Conservation (phyloP, 768 basidiomycete genomes). For the Lentinula boryana region DNA sequence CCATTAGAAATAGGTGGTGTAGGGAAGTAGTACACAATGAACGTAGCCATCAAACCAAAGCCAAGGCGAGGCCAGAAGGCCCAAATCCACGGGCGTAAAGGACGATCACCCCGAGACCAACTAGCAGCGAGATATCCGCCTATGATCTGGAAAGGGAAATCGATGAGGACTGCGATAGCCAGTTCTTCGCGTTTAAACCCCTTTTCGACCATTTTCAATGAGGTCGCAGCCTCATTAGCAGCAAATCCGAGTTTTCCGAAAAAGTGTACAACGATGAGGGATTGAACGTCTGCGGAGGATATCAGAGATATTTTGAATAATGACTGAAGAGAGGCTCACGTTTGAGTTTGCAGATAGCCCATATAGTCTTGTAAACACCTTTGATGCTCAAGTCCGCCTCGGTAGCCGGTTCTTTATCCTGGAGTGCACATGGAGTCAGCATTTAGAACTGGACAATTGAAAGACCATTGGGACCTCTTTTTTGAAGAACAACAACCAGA, state of each 20-base stretch:
- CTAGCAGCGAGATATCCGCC: slow-evolving; percentile 93
- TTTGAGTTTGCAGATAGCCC: slow-evolving; percentile 85
- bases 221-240: slow-evolving; percentile 87
- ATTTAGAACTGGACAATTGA: background rate
- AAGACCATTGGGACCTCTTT: slow-evolving; percentile 58
- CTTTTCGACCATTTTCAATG: slow-evolving; percentile 94
- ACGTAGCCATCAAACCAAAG: slow-evolving; percentile 65
- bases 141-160: slow-evolving; percentile 95
- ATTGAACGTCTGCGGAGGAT: slow-evolving; percentile 70
- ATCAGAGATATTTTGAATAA: background rate
- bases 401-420: slow-evolving; percentile 72
- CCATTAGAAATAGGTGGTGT: slow-evolving; percentile 59
- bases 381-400: slow-evolving; percentile 87
- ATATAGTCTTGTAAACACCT: slow-evolving; percentile 90
- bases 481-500: slow-evolving; percentile 84
- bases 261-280: slow-evolving; percentile 79
- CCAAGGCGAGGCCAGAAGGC: slow-evolving; percentile 86
- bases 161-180: slow-evolving; percentile 91
- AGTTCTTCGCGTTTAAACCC: slow-evolving; percentile 94
- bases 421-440: slow-evolving; percentile 2
- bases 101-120: slow-evolving; percentile 79
- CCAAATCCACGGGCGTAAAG: slow-evolving; percentile 81
- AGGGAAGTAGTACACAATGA: slow-evolving; percentile 85
- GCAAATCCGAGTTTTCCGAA: slow-evolving; percentile 94
- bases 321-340: slow-evolving; percentile 42